phyloP scores from a whole-genome alignment of 1,284 basidiomycete genomes.

The Rhodotorula mucilaginosa region DNA sequence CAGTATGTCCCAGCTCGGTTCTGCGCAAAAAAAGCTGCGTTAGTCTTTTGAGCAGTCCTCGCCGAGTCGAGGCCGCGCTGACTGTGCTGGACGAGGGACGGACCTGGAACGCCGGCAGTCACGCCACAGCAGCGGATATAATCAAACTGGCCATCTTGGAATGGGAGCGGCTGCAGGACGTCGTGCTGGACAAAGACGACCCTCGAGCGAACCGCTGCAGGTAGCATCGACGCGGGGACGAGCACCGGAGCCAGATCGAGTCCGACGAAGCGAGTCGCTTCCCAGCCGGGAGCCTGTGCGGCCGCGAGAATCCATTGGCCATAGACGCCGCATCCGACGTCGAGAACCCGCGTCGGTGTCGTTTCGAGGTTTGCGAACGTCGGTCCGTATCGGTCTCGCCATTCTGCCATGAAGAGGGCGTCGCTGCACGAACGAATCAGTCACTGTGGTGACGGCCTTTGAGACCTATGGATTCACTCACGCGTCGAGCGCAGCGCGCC shows the following conservation, averaged over 20 bases:
- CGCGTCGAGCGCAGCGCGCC: not conserved
- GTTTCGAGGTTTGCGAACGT: not conserved
- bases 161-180: not conserved
- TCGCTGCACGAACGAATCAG: not conserved
- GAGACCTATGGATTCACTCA: not conserved
- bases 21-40: not conserved
- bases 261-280: not conserved
- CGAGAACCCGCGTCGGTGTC: not conserved
- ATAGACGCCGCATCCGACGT: conserved; percentile 5
- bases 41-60: too few relatives aligned
- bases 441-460: not conserved
- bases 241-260: conserved; percentile 6
- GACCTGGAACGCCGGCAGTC: not conserved
- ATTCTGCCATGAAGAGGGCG: not conserved
- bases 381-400: not conserved
- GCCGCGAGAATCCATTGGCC: conserved; percentile 1
- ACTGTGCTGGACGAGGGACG: not conserved
- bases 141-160: conserved; percentile 1
- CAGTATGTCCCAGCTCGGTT: conserved; percentile 1
- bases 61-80: not conserved
- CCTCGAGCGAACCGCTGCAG: not conserved
- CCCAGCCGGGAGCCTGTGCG: not conserved
- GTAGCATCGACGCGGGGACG: not conserved
- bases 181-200: conserved; percentile 1
- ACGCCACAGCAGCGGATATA: not conserved